Conservation (phyloP, 1,284 basidiomycete species). For the Cryptococcus neoformans region DNA sequence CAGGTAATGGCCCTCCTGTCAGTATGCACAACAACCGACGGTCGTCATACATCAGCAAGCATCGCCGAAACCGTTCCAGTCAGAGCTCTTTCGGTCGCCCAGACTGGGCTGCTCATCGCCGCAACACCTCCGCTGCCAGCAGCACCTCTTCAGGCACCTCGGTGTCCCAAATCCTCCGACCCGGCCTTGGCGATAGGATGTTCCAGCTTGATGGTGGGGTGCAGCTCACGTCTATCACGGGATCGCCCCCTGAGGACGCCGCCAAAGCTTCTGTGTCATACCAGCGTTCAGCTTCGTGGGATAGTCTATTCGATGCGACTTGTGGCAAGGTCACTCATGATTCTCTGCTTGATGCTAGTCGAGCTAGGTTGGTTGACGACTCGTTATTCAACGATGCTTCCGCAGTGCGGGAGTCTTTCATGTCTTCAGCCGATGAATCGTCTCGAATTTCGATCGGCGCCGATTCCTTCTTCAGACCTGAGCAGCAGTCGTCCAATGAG, state of each 20-base stretch:
- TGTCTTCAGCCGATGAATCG: constrained; percentile 54
- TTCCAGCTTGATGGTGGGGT: constrained; percentile 63
- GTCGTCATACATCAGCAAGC: constrained; percentile 38
- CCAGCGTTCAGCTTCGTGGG: constrained; percentile 11
- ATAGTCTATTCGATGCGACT: constrained; percentile 37
- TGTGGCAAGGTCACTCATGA: constrained; percentile 52
- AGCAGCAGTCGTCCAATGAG: neutral
- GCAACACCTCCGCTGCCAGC: constrained; percentile 59
- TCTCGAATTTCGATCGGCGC: constrained; percentile 43
- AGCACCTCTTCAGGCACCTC: constrained; percentile 66
- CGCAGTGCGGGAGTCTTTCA: neutral
- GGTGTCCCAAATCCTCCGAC: constrained; percentile 59
- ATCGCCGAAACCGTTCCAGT: constrained; percentile 51
- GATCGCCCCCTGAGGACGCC: constrained; percentile 55
- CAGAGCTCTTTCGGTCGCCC: constrained; percentile 62
- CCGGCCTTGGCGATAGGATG: constrained; percentile 84
- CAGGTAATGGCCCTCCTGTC: constrained; percentile 56
- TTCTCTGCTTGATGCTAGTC: constrained; percentile 58
- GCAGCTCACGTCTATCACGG: constrained; percentile 64
- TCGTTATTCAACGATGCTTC: constrained; percentile 60
- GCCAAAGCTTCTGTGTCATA: neutral
- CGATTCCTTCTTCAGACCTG: constrained; percentile 64
- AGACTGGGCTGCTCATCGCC: constrained; percentile 61
- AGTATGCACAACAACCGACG: constrained; percentile 62
- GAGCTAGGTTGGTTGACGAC: constrained; percentile 52